Evolutionary conservation across 2,329 filamentous ascomycete genomes (phyloP), one percentile per base, ranked within the genome.

Genomic region (Penicillium sp.): DNA sequence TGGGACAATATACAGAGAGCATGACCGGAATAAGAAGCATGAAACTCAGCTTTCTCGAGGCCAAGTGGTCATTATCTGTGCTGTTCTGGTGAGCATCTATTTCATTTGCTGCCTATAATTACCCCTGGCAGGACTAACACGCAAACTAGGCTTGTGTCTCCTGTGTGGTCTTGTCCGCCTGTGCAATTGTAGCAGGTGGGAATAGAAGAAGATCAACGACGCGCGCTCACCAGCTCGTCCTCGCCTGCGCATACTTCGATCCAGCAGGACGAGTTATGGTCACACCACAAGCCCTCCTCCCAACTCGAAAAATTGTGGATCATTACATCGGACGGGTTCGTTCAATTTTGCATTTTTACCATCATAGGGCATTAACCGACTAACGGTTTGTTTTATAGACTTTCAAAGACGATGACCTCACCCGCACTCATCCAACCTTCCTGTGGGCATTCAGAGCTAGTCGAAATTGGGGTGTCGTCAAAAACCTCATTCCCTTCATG

Each of bases 361-460:
- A 13, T 2, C 9, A 7, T 45, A 14, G 5, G 21, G 16, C 3
- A 3, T 14, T 19, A 31, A 45, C 43, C 54, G 69, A 65, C 42
- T 4, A 31, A 61, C 59, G 74, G 69, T 42, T 36, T 33, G 4
- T 47, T 42, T 36, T 33, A 5, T 47, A 77, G 73, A 77, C 71
- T 7, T 86, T 84, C 24, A 84, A 87, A 49, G 85, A 87, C 55
- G 90, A 95, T 56, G 84, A 87, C 13, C 92, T 96, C 65, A 86
- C 86, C 52, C 86, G 86, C 21, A 83, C 85, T 0, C 91, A 96
- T 67, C 85, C 89, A 0, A 85, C 92, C 1, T 96, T 94, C 72
- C 85, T 92, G 46, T 96, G 92, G 92, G 87, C 94, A 66, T 95
- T 90, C 68, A 84, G 89, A 52, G 89, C 91, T 2, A 90, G 89